Evolutionary conservation across 768 basidiomycete genomes (phyloP).

Genomic region (Rhizopogon salebrosus): DNA sequence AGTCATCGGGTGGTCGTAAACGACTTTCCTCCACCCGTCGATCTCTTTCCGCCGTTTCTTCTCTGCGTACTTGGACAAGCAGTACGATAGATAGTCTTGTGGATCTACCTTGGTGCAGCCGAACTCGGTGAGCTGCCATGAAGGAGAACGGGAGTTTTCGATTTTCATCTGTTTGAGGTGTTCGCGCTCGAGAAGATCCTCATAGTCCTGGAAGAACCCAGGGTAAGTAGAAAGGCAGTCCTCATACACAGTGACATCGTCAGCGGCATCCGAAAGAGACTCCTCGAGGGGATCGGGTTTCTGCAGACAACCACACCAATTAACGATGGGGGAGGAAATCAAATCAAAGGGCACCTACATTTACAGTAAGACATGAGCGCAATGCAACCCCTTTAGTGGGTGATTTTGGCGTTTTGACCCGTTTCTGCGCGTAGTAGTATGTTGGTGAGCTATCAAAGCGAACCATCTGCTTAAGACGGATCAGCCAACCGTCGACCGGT

Average conservation of each 20-base stretch:
- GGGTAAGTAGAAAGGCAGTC: conserved; percentile 21
- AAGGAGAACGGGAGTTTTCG: conserved; percentile 10
- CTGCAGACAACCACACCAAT: conserved; percentile 12
- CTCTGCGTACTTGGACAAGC: conserved; percentile 22
- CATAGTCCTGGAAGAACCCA: conserved; percentile 13
- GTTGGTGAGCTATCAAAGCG: conserved; percentile 22
- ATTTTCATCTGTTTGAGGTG: conserved; percentile 4
- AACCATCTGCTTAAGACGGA: conserved; percentile 10
- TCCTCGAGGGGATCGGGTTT: conserved; percentile 1
- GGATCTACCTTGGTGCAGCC: conserved; percentile 23
- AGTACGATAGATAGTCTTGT: conserved; percentile 19
- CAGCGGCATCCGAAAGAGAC: conserved; percentile 6
- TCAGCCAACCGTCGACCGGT: not conserved
- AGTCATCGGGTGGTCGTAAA: conserved; percentile 16
- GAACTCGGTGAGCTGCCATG: conserved; percentile 25
- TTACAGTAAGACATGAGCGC: conserved; percentile 24
- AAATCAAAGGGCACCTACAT: conserved; percentile 11
- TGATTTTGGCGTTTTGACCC: conserved; percentile 13
- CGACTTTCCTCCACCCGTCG: conserved; percentile 11
- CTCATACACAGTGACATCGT: conserved; percentile 22
- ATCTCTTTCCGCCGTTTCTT: conserved; percentile 18
- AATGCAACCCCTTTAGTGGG: conserved; percentile 10
- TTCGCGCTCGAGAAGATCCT: conserved; percentile 13
- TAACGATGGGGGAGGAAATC: not conserved
- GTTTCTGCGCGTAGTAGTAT: conserved; percentile 15